Conservation (phyloP, 345 rosid genomes). For the Litchi chinensis region DNA sequence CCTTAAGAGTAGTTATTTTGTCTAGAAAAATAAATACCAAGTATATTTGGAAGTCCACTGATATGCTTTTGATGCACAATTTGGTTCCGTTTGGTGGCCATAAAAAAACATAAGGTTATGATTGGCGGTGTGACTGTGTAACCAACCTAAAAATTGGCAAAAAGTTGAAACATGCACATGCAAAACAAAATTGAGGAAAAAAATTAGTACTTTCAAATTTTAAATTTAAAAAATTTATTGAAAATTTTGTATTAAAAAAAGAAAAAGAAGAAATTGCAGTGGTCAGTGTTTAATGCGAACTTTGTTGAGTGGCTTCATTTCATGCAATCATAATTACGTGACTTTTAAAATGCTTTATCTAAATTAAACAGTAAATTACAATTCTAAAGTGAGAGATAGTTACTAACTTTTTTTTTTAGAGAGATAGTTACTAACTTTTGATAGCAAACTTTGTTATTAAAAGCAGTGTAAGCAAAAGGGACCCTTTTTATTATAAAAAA, state of each 20-base stretch:
- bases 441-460: constrained; percentile 17
- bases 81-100: too few species aligned
- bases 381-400: not conserved
- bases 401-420: constrained; percentile 2
- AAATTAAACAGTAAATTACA: constrained; percentile 4
- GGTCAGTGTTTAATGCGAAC: not conserved
- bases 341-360: not conserved
- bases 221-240: not conserved
- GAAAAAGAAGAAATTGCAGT: not conserved
- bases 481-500: not conserved
- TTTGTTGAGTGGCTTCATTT: not conserved
- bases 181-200: not conserved
- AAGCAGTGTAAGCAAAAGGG: constrained; percentile 11
- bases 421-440: not conserved
- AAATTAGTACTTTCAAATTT: not conserved
- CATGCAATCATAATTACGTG: constrained; percentile 16
- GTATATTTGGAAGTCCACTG: too few species aligned
- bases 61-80: too few species aligned
- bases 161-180: too few species aligned
- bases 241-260: not conserved
- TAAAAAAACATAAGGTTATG: too few species aligned
- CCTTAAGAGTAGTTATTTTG: not conserved
- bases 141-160: too few species aligned
- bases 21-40: too few species aligned
- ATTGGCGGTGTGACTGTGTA: too few species aligned